phyloP scores from a whole-genome alignment of 441 rosid species.

The Arabidopsis lyrata region DNA sequence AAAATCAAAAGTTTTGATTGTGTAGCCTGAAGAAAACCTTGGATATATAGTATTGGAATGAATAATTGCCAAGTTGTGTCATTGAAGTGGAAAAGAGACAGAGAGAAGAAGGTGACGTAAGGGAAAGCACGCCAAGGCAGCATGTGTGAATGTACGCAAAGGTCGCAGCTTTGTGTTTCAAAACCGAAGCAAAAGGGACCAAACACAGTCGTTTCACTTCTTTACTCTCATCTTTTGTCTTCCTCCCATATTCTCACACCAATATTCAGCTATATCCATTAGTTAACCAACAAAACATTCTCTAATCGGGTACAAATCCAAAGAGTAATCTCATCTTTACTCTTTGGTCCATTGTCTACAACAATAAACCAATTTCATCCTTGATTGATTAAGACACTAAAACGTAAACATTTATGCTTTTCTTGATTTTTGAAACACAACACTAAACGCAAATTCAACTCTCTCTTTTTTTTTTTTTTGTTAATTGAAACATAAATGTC shows the following conservation, averaged over 20 bases:
- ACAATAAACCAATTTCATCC: not conserved
- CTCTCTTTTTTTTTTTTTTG: no score
- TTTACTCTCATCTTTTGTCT: not conserved
- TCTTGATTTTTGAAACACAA: not conserved
- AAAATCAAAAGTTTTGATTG: no score
- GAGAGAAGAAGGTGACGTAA: conserved; percentile 30
- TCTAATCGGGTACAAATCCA: not conserved
- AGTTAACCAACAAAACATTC: not conserved
- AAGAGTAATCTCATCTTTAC: not conserved
- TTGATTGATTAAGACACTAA: conserved; percentile 6
- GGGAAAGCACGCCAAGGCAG: conserved; percentile 37
- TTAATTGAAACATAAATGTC: not conserved
- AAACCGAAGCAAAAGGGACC: conserved; percentile 38
- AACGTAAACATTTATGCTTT: not conserved
- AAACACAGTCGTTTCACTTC: conserved; percentile 24
- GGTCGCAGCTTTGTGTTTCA: conserved; percentile 43
- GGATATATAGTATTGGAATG: no score
- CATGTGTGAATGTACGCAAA: conserved; percentile 35
- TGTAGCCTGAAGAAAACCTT: no score
- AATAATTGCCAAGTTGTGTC: no score
- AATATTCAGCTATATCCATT: not conserved
- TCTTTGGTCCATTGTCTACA: not conserved
- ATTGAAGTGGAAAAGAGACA: conserved; percentile 8
- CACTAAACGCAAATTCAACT: not conserved
- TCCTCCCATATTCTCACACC: not conserved